These are phyloP conservation scores for Fusarium sp. DNA, from an alignment of 2,329 filamentous ascomycete genomes.

Conservation along the genomic window DNA sequence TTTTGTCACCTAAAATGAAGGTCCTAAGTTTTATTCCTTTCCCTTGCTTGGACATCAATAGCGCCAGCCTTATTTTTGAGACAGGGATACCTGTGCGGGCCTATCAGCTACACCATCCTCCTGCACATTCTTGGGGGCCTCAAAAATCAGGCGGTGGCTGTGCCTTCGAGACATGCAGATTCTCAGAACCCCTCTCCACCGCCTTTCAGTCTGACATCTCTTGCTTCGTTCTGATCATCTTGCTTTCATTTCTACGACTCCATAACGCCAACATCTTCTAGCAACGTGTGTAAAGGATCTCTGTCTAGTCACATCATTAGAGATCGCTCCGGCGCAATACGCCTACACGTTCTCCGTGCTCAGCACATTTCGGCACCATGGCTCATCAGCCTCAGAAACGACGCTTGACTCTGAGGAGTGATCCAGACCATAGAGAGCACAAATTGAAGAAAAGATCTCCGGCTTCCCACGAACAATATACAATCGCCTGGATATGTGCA, in stretches of 20 bases:
- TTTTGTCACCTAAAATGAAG: no score
- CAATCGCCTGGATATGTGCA: constrained; percentile 19
- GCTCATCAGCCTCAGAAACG: background rate
- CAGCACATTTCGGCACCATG: background rate
- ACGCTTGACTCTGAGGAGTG: background rate
- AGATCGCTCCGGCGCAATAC: rapidly evolving
- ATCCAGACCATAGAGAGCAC: rapidly evolving
- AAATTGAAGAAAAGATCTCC: rapidly evolving
- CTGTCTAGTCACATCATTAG: rapidly evolving
- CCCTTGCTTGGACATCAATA: rapidly evolving
- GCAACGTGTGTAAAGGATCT: background rate
- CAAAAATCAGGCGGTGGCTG: background rate
- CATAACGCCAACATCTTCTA: rapidly evolving
- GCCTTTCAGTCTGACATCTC: background rate
- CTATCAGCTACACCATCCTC: background rate
- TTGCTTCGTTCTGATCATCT: background rate
- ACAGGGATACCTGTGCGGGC: background rate
- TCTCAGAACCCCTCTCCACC: background rate
- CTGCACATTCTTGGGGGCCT: background rate
- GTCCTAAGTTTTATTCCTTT: rapidly evolving
- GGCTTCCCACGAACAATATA: background rate
- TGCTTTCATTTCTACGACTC: background rate
- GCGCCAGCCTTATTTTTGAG: no score
- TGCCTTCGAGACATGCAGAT: background rate
- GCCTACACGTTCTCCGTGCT: background rate